phyloP scores from a whole-genome alignment of 2,329 filamentous ascomycete species.

The Gliomastix tumulicola region DNA sequence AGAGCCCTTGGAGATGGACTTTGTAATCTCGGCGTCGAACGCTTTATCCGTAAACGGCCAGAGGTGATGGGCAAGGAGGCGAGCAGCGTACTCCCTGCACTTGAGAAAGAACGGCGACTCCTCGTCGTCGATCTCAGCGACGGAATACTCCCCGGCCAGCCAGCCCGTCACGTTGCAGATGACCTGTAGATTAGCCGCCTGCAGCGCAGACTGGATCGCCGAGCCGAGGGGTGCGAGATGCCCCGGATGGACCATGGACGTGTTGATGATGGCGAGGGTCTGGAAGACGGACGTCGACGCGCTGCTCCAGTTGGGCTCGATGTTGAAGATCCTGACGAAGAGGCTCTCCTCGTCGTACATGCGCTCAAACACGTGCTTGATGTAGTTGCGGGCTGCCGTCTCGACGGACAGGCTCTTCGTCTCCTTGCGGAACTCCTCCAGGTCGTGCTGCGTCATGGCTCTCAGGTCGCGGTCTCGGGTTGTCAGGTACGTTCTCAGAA shows the following conservation, averaged over 20 bases:
- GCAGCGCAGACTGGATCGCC: conserved; percentile 40
- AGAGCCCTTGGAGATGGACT: conserved; percentile 42
- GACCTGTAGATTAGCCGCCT: conserved; percentile 37
- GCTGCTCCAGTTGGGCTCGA: conserved; percentile 46
- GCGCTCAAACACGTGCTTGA: conserved; percentile 54
- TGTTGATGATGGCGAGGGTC: conserved; percentile 40
- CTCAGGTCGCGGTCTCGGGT: conserved; percentile 47
- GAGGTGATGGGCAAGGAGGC: conserved; percentile 48
- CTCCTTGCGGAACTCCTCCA: conserved; percentile 47
- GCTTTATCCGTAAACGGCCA: conserved; percentile 48
- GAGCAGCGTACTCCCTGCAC: conserved; percentile 48
- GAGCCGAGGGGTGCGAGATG: conserved; percentile 46
- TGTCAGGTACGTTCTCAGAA: conserved; percentile 46
- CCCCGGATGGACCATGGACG: conserved; percentile 43
- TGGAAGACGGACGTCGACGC: conserved; percentile 43
- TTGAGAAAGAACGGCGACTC: conserved; percentile 45
- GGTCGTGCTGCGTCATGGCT: conserved; percentile 43
- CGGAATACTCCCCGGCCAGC: conserved; percentile 50
- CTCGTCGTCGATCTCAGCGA: conserved; percentile 50
- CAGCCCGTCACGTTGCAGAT: conserved; percentile 51
- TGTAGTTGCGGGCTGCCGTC: conserved; percentile 48
- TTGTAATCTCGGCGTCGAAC: conserved; percentile 49
- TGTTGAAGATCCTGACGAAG: conserved; percentile 47
- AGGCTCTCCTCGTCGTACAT: conserved; percentile 47
- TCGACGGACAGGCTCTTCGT: conserved; percentile 41